Conservation (phyloP, 371 early-diverging fungal species). For the Actinomucor elegans region DNA sequence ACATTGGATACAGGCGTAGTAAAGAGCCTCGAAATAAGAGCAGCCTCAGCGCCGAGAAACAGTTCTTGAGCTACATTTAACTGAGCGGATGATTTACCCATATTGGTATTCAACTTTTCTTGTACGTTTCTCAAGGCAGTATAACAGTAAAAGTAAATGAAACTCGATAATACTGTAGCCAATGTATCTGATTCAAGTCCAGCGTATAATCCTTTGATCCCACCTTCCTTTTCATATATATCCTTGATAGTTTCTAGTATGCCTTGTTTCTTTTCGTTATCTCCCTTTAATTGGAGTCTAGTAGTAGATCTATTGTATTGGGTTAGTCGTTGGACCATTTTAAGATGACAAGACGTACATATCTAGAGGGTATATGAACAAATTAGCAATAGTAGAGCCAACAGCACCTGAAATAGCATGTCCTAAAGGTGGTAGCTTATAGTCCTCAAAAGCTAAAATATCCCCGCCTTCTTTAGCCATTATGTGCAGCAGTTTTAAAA, state of each 20-base stretch:
- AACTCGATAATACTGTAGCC: slow-evolving; percentile 59
- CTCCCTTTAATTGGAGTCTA: slow-evolving; percentile 38
- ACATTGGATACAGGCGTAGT: slow-evolving; percentile 61
- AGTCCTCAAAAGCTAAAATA: slow-evolving; percentile 45
- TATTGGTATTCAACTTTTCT: slow-evolving; percentile 43
- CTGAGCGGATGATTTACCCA: slow-evolving; percentile 40
- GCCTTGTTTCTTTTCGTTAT: slow-evolving; percentile 21
- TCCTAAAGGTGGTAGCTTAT: slow-evolving; percentile 58
- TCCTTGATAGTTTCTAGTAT: slow-evolving; percentile 40
- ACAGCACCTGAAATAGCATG: slow-evolving; percentile 64
- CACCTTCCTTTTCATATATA: slow-evolving; percentile 54
- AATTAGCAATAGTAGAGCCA: slow-evolving; percentile 56
- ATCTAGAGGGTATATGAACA: slow-evolving; percentile 64
- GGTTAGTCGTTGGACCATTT: background rate
- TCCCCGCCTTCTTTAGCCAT: slow-evolving; percentile 2
- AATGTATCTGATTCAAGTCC: slow-evolving; percentile 58
- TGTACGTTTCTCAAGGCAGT: slow-evolving; percentile 56
- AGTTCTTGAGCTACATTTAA: slow-evolving; percentile 57
- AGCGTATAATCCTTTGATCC: slow-evolving; percentile 52
- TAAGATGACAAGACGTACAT: slow-evolving; percentile 48
- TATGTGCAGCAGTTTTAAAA: background rate
- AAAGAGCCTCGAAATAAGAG: slow-evolving; percentile 57
- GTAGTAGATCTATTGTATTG: slow-evolving; percentile 34
- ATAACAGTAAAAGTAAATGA: slow-evolving; percentile 65
- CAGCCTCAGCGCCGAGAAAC: slow-evolving; percentile 63